phyloP scores from a whole-genome alignment of 1,139 yeast genomes.

The Blastobotrys apis region DNA sequence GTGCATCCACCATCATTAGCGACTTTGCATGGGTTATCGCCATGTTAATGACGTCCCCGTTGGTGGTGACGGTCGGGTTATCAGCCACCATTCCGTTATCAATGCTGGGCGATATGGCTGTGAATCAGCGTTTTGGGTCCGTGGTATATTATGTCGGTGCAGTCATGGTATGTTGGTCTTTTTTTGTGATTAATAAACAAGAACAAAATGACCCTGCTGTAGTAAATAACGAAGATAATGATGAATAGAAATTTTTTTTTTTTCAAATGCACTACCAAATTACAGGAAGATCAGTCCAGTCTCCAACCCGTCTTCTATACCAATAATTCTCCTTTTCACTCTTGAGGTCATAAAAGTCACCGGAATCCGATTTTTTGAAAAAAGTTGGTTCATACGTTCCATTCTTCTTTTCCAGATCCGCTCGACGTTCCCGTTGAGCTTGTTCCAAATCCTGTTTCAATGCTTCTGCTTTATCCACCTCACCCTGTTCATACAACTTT shows the following conservation, averaged over 20 bases:
- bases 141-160: conserved; percentile 75
- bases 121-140: conserved; percentile 61
- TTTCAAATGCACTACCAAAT: conserved; percentile 23
- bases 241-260: conserved; percentile 5
- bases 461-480: conserved; percentile 63
- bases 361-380: conserved; percentile 39
- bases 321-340: conserved; percentile 71
- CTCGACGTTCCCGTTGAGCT: conserved; percentile 73
- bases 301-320: conserved; percentile 49
- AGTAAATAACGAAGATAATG: not conserved
- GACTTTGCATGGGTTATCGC: conserved; percentile 97
- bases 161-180: conserved; percentile 69
- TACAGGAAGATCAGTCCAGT: conserved; percentile 34
- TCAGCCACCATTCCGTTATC: conserved; percentile 93
- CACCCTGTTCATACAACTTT: conserved; percentile 63
- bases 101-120: conserved; percentile 80
- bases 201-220: conserved; percentile 51
- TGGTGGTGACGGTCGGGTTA: conserved; percentile 91
- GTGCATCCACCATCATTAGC: conserved; percentile 72
- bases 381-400: conserved; percentile 54
- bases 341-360: conserved; percentile 56
- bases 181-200: conserved; percentile 74
- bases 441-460: conserved; percentile 69
- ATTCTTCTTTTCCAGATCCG: conserved; percentile 47
- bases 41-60: conserved; percentile 84